Percentiles rank a stretch among this genome's conserved stretches.
Evolutionary conservation across 106 monocot genomes (phyloP).

Genomic region (Alisma plantagoaquatica): DNA sequence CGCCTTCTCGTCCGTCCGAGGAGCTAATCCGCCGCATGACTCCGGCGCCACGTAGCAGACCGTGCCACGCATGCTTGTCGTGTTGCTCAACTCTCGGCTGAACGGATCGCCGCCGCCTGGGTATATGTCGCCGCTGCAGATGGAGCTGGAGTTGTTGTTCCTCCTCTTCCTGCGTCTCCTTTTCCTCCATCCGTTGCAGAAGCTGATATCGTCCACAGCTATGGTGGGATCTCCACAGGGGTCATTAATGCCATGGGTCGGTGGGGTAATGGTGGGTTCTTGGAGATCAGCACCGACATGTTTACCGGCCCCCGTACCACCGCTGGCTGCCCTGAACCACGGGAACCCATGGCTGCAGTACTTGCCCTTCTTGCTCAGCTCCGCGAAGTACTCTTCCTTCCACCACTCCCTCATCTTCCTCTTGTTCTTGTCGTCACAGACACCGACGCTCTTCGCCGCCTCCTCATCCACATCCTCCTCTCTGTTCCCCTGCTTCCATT

Average conservation of each 20-base stretch:
- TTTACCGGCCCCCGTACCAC: no score
- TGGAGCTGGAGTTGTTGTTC: no score
- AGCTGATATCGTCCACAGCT: conserved; percentile 20
- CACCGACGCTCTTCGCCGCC: no score
- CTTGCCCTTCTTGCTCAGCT: conserved; percentile 48
- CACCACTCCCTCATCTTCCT: conserved; percentile 61
- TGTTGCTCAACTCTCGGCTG: conserved; percentile 72
- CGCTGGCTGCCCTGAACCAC: conserved; percentile 20
- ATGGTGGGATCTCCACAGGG: background rate
- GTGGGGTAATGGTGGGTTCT: background rate
- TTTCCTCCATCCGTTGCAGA: conserved; percentile 21
- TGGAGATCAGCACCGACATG: no score
- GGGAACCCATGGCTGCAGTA: conserved; percentile 9
- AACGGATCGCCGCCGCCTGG: conserved; percentile 43
- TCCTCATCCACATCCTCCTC: background rate
- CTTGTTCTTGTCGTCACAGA: conserved; percentile 11
- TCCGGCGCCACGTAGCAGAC: conserved; percentile 82
- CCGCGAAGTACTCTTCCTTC: conserved; percentile 84
- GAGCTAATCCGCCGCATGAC: conserved; percentile 12
- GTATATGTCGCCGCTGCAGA: conserved; percentile 28
- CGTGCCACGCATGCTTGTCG: conserved; percentile 84
- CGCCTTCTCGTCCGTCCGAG: conserved; percentile 56
- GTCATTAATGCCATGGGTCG: no score
- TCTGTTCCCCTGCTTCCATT: background rate
- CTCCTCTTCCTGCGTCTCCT: conserved; percentile 28